Base-by-base conservation (phyloP, 192 early-diverging fungal genomes). In the Umbelopsis sp. region DNA sequence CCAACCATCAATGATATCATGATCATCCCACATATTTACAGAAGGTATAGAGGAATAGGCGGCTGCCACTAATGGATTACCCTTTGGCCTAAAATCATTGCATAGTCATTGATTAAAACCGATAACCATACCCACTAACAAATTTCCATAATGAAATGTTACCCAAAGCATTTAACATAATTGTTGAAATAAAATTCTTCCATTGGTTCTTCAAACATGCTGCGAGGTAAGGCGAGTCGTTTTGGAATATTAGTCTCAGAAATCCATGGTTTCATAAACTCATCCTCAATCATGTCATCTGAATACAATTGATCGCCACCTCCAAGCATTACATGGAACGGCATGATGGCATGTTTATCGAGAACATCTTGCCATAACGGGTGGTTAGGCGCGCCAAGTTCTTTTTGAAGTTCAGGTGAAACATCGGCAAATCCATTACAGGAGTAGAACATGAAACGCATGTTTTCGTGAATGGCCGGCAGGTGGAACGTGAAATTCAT, bases 1-100 rank as follows among this genome's bases (percentile, higher is more conserved):
- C 65, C 85, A 91, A 0, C 92, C 94, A 76, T 95, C 93, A 71
- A 92, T 87, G 51, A 94, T 85, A 69, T 95, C 74, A 74, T 95
- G 94, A 79, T 95, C 94, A 75, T 95, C 92, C 83, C 90, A 85
- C 53, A 88, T 89, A 67, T 89, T 89, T 32, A 88, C 81, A 25
- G 91, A 89, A 43, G 92, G 92, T 11, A 94, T 85, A 1, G 84
- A 78, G 10, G 92, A 83, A 56, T 44, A 74, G 3, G 72, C 72
- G 8, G 10, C 16, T 4, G 72, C 72, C 26, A 68, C 49, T 12
- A 74, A 36, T 43, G 66, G 72, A 69, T 74, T 74, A 16, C 44
- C 66, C n/a, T 68, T 68, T 24, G 36, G 53, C 20, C 72, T 74
- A 56, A 21, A 26, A 29, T 14, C 12, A 16, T 8, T 8, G 1